Percentiles rank a stretch among this genome's conserved stretches.
These are phyloP conservation scores for Boletales sp. DNA, from an alignment of 768 basidiomycete genomes.

Conservation along the genomic window DNA sequence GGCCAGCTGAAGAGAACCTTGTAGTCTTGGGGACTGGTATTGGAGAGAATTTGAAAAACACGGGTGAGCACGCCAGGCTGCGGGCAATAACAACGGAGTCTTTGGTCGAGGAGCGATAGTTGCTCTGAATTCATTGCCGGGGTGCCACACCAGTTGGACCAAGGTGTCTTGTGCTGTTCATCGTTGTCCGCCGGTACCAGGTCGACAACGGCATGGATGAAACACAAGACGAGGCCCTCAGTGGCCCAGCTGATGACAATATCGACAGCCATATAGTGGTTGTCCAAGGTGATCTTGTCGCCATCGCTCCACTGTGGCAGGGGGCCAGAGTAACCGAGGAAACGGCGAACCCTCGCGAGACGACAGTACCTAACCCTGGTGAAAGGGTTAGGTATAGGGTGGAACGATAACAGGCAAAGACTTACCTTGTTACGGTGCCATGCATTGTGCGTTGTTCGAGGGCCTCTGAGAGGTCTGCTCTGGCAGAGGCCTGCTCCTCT, in stretches of 20 bases:
- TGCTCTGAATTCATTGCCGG: constrained; percentile 57
- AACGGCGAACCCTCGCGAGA: constrained; percentile 65
- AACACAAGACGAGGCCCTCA: constrained; percentile 82
- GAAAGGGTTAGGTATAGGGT: constrained; percentile 22
- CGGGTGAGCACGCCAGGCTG: constrained; percentile 50
- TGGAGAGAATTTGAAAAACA: constrained; percentile 78
- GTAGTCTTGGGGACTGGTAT: constrained; percentile 45
- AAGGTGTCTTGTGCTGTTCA: constrained; percentile 65
- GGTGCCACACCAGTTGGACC: constrained; percentile 91
- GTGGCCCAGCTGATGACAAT: constrained; percentile 90
- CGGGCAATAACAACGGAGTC: constrained; percentile 54
- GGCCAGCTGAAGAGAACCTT: constrained; percentile 74
- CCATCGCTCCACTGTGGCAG: constrained; percentile 55
- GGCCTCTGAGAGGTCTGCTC: constrained; percentile 69
- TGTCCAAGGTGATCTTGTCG: constrained; percentile 66
- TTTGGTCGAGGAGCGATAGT: constrained; percentile 53
- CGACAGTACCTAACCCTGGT: constrained; percentile 76
- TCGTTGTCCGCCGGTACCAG: constrained; percentile 68
- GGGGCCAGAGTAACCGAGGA: constrained; percentile 65
- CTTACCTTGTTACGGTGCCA: constrained; percentile 78
- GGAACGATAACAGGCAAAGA: constrained; percentile 4
- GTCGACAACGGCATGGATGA: constrained; percentile 82
- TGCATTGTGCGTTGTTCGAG: constrained; percentile 72
- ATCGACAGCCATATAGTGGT: constrained; percentile 81
- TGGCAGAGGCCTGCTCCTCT: constrained; percentile 74